Percentiles rank a stretch among this genome's conserved stretches.
phyloP scores from a whole-genome alignment of 345 rosid genomes.

The Populus euphratica region DNA sequence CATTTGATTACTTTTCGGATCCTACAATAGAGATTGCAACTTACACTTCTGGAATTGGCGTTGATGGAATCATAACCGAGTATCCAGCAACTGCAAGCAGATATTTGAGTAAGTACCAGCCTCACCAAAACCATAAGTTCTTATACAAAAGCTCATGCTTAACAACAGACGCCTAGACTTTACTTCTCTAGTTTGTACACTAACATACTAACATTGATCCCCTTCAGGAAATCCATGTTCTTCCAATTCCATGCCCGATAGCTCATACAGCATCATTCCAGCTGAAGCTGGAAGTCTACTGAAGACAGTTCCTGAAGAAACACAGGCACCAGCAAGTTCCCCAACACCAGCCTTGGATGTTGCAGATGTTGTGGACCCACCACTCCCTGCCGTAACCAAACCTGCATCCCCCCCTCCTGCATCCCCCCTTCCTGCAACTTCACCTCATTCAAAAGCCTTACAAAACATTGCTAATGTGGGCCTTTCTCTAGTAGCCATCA shows the following conservation, averaged over 20 bases:
- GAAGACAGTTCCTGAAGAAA: slow-evolving; percentile 1
- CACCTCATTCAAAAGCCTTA: slow-evolving; percentile 26
- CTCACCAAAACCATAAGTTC: not conserved
- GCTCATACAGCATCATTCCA: slow-evolving; percentile 43
- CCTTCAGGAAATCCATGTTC: slow-evolving; percentile 63
- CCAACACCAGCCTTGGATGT: slow-evolving; percentile 47
- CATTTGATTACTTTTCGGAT: slow-evolving; percentile 71
- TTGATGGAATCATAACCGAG: slow-evolving; percentile 71
- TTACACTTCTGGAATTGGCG: slow-evolving; percentile 37
- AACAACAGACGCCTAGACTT: not conserved
- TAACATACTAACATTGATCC: not conserved
- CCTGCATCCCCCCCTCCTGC: not conserved
- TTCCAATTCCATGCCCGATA: slow-evolving; percentile 31
- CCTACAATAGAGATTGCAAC: slow-evolving; percentile 68
- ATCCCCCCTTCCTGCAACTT: slow-evolving; percentile 3
- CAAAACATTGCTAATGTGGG: slow-evolving; percentile 28
- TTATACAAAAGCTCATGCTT: not conserved
- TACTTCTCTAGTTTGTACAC: not conserved
- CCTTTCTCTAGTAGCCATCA: slow-evolving; percentile 31
- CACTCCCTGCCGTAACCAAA: slow-evolving; percentile 59
- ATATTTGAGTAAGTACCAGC: slow-evolving; percentile 54
- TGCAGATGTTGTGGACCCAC: slow-evolving; percentile 66
- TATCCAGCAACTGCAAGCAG: slow-evolving; percentile 74
- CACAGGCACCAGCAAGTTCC: slow-evolving; percentile 19
- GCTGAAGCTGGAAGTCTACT: slow-evolving; percentile 47